A percentile compares a stretch with the other conserved stretches of the same genome.
Conservation (phyloP, 345 rosid genomes). For the Corchorus capsularis region DNA sequence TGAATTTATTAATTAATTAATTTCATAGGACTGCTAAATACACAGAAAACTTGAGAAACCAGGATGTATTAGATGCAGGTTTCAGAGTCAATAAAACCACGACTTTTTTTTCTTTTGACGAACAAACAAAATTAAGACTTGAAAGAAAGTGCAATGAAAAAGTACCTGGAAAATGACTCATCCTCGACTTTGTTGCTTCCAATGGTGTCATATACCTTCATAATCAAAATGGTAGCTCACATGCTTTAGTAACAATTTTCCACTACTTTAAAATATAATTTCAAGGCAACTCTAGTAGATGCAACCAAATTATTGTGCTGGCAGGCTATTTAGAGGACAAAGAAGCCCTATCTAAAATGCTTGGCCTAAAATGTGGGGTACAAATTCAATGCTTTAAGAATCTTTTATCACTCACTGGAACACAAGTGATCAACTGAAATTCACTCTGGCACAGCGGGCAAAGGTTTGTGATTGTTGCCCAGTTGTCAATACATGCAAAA, state of each 20-base stretch:
- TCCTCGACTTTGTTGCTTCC: conserved; percentile 80
- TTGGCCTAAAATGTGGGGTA: not conserved
- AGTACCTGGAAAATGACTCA: conserved; percentile 68
- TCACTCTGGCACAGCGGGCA: conserved; percentile 98
- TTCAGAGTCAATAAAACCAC: not conserved
- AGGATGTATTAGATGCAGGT: not conserved
- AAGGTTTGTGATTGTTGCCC: conserved; percentile 95
- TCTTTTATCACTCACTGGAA: conserved; percentile 67
- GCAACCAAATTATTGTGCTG: not conserved
- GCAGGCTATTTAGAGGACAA: not conserved
- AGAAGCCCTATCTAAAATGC: not conserved
- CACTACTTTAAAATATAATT: conserved; percentile 20
- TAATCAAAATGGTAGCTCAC: conserved; percentile 30
- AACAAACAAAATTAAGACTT: conserved; percentile 2
- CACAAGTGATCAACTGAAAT: conserved; percentile 94
- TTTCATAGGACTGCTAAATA: conserved; percentile 1
- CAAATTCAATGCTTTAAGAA: conserved; percentile 8
- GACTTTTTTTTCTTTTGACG: not conserved
- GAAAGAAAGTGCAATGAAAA: not conserved
- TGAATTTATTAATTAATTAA: not conserved
- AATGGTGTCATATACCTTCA: conserved; percentile 85
- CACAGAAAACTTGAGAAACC: not conserved
- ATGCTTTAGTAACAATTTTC: conserved; percentile 23
- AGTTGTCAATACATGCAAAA: conserved; percentile 96
- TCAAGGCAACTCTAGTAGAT: conserved; percentile 22